Evolutionary conservation across 108 stramenopile species (phyloP), one percentile per base, ranked within the genome.

Genomic region (Asterionellopsis glacialis): DNA sequence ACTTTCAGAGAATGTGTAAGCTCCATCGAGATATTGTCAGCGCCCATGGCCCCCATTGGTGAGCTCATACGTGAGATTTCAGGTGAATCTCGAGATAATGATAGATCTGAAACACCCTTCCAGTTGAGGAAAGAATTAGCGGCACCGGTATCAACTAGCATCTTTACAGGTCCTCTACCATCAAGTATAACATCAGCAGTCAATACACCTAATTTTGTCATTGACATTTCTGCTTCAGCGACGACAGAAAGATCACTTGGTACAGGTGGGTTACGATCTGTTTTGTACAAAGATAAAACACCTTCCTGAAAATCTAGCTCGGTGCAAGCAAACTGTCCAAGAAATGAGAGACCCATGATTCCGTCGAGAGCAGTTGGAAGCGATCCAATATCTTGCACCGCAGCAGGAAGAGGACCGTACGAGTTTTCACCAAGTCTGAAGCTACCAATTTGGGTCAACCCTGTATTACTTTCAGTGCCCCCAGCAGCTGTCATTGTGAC

Each of bases 131-230:
- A 75, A 0, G 75, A 79, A 14, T 48, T 60, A 6, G 86, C 63
- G 1, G 85, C 84, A 16, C 90, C 90, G 23, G 82, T 80, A 55
- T 91, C 90, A 10, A 91, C 80, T 13, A 91, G 49, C 72, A 91
- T 79, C 44, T 73, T 78, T 11, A 91, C 77, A 21, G 86, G 86
- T 19, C 86, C 90, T 10, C 81, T 69, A 0, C 75, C 82, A 43
- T 81, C 86, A 16, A 84, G 57, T 16, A 45, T 63, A 1, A 80
- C 76, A 49, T 83, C 60, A 28, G 73, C 78, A 14, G 82, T 69
- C 22, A 72, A 85, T 23, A 91, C 72, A 9, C 85, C 79, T 13
- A 91, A 48, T 22, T 68, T 65, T 0, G 81, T 74, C 45, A 53
- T 43, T n/a, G 51, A 18, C 19, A 80, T 70, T 38, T 57, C 39